Base-by-base conservation (phyloP, 2,329 filamentous ascomycete genomes). In the Diaporthe helianthi region DNA sequence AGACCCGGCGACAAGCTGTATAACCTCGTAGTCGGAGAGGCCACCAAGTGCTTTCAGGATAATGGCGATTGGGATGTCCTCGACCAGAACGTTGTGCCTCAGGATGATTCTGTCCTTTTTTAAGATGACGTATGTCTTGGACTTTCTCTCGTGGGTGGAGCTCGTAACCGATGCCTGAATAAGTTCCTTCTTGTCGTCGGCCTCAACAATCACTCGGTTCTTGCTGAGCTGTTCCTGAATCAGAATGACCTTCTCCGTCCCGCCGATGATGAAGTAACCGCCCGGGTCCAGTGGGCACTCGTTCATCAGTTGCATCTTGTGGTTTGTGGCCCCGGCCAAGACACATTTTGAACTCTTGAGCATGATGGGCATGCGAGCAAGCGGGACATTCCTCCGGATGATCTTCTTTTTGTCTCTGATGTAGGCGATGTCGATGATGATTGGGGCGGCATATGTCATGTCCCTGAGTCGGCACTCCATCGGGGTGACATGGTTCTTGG, bases 191-290 rank as follows among this genome's bases (percentile, higher is more conserved):
- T 97, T 97, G 65, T 91, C 87, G 75, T 95, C 93, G 67, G 93
- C 91, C 81, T 99, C 97, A 19, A 99, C 95, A 78, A 99, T 98
- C 76, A 99, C 93, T 83, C 96, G 90, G 81, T 99, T 99, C 87
- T 99, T 99, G 86, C 96, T 99, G 78, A 99, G 84, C 82, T 99
- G 96, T 78, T 99, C 97, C 80, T 99, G 96, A 17, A 99, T 97
- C 52, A 99, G 84, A 77, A 99, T 99, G 74, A 99, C 96, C 83
- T 99, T 99, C 80, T 99, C 96, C 24, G 97, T 98, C 55, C 96
- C 96, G 75, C 95, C 93, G 73, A 98, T 94, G 76, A 99, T 96
- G 76, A 99, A 99, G 80, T 99, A 99, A 65, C 96, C 96, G 72
- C 96, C 96, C 0, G 97, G 96, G 77, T 99, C 96, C 49, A 99